Percentiles rank a stretch among this genome's conserved stretches.
These are phyloP conservation scores for Serendipita indica DNA, from an alignment of 768 basidiomycete species.

Conservation along the genomic window DNA sequence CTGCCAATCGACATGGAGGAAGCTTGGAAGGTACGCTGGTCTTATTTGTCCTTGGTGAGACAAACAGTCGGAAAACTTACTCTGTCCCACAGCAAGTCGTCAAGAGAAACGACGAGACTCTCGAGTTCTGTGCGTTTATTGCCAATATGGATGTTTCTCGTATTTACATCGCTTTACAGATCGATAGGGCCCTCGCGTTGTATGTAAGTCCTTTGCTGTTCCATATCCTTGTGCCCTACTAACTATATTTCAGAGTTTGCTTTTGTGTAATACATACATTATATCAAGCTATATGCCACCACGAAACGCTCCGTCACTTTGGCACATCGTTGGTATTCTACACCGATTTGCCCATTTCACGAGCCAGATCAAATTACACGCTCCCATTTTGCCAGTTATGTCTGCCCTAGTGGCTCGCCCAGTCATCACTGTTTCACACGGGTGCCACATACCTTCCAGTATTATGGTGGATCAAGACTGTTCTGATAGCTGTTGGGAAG, in stretches of 20 bases:
- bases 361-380: not conserved
- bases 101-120: conserved; percentile 90
- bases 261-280: no score
- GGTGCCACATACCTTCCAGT: not conserved
- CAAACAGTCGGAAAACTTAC: conserved; percentile 24
- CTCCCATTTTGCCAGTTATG: not conserved
- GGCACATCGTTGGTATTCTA: conserved; percentile 41
- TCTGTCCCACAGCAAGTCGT: conserved; percentile 67
- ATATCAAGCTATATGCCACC: not conserved
- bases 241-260: conserved; percentile 15
- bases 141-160: conserved; percentile 6
- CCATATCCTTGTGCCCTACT: conserved; percentile 26
- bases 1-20: conserved; percentile 96
- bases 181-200: conserved; percentile 20
- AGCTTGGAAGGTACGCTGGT: conserved; percentile 86
- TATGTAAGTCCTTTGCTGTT: conserved; percentile 20
- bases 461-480: no score
- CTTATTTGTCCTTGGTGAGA: conserved; percentile 17
- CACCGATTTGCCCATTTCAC: conserved; percentile 8
- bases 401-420: not conserved
- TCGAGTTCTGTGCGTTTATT: conserved; percentile 68
- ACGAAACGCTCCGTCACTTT: conserved; percentile 61
- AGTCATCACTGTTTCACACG: not conserved
- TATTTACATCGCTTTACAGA: conserved; percentile 22
- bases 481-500: conserved; percentile 93